Conservation (phyloP, 176 grass and related monocot species). For the Lolium multiflorum region DNA sequence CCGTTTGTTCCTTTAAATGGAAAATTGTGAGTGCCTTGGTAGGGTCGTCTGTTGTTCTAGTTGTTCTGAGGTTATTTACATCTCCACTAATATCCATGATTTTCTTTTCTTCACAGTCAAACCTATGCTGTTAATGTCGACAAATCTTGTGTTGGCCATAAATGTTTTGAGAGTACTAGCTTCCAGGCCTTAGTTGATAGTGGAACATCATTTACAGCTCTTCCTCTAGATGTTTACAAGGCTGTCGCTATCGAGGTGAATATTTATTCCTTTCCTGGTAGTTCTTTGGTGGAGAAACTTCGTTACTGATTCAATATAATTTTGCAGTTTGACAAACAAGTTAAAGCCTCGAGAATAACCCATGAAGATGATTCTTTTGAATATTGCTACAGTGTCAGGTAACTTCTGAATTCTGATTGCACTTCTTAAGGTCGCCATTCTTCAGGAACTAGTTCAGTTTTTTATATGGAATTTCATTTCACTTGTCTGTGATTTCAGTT, state of each 20-base stretch:
- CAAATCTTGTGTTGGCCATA: conserved; percentile 79
- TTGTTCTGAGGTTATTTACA: conserved; percentile 28
- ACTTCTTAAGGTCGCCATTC: conserved; percentile 13
- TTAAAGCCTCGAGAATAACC: conserved; percentile 65
- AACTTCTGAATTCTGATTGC: conserved; percentile 44
- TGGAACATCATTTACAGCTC: conserved; percentile 89
- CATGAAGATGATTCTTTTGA: conserved; percentile 56
- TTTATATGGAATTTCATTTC: conserved; percentile 22
- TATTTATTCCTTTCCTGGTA: conserved; percentile 4
- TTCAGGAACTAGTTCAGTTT: background rate
- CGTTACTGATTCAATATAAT: conserved; percentile 44
- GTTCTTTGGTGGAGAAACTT: conserved; percentile 23
- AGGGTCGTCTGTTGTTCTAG: conserved; percentile 5
- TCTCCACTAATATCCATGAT: conserved; percentile 39
- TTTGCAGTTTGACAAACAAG: conserved; percentile 87
- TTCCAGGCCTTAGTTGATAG: conserved; percentile 86
- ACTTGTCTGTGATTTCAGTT: conserved; percentile 58
- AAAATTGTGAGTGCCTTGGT: conserved; percentile 74
- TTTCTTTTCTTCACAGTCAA: conserved; percentile 52
- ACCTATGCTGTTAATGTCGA: conserved; percentile 79
- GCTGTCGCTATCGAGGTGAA: conserved; percentile 71
- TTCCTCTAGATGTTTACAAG: conserved; percentile 77
- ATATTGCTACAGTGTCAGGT: conserved; percentile 89
- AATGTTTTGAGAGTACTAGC: conserved; percentile 63
- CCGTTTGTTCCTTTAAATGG: conserved; percentile 86